Evolutionary conservation across 1,139 yeast species (phyloP), one percentile per base, ranked within the genome.

Genomic region (Magnusiomyces paraingens): DNA sequence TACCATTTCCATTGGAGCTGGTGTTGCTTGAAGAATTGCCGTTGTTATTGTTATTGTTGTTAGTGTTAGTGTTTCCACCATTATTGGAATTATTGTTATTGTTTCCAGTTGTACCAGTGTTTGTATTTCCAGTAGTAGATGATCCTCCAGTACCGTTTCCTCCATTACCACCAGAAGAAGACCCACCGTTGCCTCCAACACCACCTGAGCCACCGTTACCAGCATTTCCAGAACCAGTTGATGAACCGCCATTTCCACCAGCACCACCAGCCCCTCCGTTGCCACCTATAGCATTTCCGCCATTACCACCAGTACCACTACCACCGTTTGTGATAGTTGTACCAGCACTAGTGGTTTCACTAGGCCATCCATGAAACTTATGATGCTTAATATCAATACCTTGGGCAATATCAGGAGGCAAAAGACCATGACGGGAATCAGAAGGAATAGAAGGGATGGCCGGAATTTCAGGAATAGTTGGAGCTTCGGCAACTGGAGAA

Each of bases 151-250:
- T 26, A 26, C 46, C 46, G 14, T 20, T 43, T 14, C 14, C 44
- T 8, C 22, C 6, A 15, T 18, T 12, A 3, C 22, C 22, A n/a
- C 10, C 6, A 6, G 21, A 5, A 5, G 32, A 26, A 5, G 32
- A 26, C 53, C 63, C 63, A 66, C 58, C 67, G 14, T 52, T 52
- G n/a, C 60, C 61, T 55, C 66, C 63, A 57, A 63, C 67, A 11
- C 67, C 67, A 53, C 63, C 66, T 26, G 32, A 5, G 8, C 8
- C 32, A 5, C 32, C 32, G 8, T 26, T 26, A 26, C 32, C 44
- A 20, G 44, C 6, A 15, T 18, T 12, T 11, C 22, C 22, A 22
- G 32, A 15, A n/a, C 10, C 6, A 6, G 21, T 26, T 26, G 32
- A 26, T 26, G 32, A 26, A 54, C 63, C 63, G 66, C 58, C 67